phyloP scores from a whole-genome alignment of 2,329 filamentous ascomycete species.

The Aspergillus sp. region DNA sequence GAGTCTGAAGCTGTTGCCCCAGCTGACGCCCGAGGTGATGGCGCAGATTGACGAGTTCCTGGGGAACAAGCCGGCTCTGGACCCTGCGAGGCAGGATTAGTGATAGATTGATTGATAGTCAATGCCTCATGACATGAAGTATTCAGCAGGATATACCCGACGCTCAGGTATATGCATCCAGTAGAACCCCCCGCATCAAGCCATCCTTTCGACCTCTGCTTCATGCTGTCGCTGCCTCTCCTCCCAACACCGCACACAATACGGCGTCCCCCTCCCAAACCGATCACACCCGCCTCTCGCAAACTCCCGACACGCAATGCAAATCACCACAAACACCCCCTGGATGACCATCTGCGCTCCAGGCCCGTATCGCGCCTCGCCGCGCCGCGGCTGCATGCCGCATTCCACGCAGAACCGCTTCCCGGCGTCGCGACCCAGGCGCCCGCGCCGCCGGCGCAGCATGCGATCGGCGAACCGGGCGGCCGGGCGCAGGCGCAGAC shows the following conservation, averaged over 20 bases:
- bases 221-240: background rate
- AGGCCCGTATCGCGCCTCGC: slow-evolving; percentile 25
- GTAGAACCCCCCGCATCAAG: no score
- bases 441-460: slow-evolving; percentile 20
- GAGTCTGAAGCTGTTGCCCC: slow-evolving; percentile 45
- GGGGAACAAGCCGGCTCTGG: slow-evolving; percentile 27
- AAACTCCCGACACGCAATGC: slow-evolving; percentile 22
- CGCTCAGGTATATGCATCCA: background rate
- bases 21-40: slow-evolving; percentile 45
- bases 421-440: slow-evolving; percentile 16
- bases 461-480: slow-evolving; percentile 26
- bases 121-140: background rate
- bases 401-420: slow-evolving; percentile 30
- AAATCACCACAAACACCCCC: slow-evolving; percentile 22
- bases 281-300: slow-evolving; percentile 11
- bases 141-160: no score
- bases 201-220: background rate
- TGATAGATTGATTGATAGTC: background rate
- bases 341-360: slow-evolving; percentile 21
- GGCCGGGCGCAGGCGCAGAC: slow-evolving; percentile 24
- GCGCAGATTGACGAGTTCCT: slow-evolving; percentile 45
- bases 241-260: slow-evolving; percentile 14
- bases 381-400: slow-evolving; percentile 21
- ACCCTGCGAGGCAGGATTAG: slow-evolving; percentile 20
- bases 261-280: slow-evolving; percentile 3